phyloP scores from a whole-genome alignment of 805 yeast species.

The Tetrapisispora nanseiensis region DNA sequence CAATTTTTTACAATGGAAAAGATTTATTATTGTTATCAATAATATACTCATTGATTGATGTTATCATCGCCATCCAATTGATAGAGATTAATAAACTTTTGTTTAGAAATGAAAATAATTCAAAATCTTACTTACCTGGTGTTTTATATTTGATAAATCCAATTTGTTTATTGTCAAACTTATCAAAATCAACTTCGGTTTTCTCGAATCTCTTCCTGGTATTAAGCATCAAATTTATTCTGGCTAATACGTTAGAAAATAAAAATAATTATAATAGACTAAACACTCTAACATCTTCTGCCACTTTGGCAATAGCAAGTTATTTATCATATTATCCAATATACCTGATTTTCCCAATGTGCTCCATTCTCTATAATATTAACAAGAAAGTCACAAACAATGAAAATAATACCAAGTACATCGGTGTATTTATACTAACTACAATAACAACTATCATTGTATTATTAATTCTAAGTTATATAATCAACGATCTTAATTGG shows the following conservation, averaged over 20 bases:
- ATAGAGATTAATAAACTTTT: slow-evolving; percentile 35
- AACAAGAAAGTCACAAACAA: neutral
- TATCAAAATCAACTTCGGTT: slow-evolving; percentile 56
- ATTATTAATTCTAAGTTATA: slow-evolving; percentile 33
- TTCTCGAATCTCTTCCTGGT: slow-evolving; percentile 49
- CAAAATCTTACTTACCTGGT: slow-evolving; percentile 33
- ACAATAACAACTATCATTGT: neutral
- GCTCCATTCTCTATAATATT: neutral
- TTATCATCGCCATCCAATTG: slow-evolving; percentile 45
- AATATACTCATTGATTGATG: slow-evolving; percentile 52
- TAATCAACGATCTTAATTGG: slow-evolving; percentile 32
- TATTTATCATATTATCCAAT: slow-evolving; percentile 56
- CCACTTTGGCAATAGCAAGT: slow-evolving; percentile 50
- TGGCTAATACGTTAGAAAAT: slow-evolving; percentile 29
- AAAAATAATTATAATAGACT: neutral
- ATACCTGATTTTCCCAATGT: slow-evolving; percentile 45
- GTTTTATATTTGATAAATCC: slow-evolving; percentile 75
- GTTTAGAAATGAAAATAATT: slow-evolving; percentile 5
- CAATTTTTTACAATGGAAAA: slow-evolving; percentile 5
- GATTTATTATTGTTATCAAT: slow-evolving; percentile 15
- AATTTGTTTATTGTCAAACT: slow-evolving; percentile 53
- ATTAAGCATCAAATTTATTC: neutral
- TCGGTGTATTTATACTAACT: neutral
- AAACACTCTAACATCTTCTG: neutral
- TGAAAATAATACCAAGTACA: neutral